A percentile compares a stretch with the other conserved stretches of the same genome.
Conservation (phyloP, 352 stramenopile species). For the Salisapilia sapeloensis region DNA sequence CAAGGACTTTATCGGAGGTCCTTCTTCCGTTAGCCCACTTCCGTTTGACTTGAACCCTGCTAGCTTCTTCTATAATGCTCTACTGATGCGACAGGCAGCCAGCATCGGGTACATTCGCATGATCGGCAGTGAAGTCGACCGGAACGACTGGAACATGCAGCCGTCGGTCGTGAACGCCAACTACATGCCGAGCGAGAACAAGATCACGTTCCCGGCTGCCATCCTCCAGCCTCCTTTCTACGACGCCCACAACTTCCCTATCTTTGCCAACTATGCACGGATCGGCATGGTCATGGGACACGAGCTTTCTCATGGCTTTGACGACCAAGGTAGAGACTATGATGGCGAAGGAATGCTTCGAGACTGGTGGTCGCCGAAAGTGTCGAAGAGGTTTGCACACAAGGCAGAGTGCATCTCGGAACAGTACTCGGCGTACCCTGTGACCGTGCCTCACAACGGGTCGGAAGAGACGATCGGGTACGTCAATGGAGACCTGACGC, state of each 20-base stretch:
- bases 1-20: conserved; percentile 53
- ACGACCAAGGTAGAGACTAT: conserved; percentile 85
- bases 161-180: conserved; percentile 86
- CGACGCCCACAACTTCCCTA: conserved; percentile 55
- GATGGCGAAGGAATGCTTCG: conserved; percentile 71
- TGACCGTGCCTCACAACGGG: conserved; percentile 15
- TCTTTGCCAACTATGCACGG: conserved; percentile 82
- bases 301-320: conserved; percentile 89
- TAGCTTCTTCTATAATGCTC: conserved; percentile 36
- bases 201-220: conserved; percentile 88
- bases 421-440: conserved; percentile 43
- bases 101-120: conserved; percentile 10
- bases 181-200: conserved; percentile 47
- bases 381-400: conserved; percentile 23
- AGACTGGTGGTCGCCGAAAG: conserved; percentile 80
- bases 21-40: conserved; percentile 19
- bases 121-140: conserved; percentile 28
- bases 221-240: conserved; percentile 83
- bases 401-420: conserved; percentile 32
- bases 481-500: conserved; percentile 82
- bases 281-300: conserved; percentile 89
- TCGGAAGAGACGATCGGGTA: conserved; percentile 15
- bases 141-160: conserved; percentile 74
- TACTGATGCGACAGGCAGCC: conserved; percentile 15
- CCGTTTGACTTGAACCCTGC: conserved; percentile 30